A percentile compares a stretch with the other conserved stretches of the same genome.
phyloP scores from a whole-genome alignment of 1,284 basidiomycete genomes.

The Apiotrichum laibachii region DNA sequence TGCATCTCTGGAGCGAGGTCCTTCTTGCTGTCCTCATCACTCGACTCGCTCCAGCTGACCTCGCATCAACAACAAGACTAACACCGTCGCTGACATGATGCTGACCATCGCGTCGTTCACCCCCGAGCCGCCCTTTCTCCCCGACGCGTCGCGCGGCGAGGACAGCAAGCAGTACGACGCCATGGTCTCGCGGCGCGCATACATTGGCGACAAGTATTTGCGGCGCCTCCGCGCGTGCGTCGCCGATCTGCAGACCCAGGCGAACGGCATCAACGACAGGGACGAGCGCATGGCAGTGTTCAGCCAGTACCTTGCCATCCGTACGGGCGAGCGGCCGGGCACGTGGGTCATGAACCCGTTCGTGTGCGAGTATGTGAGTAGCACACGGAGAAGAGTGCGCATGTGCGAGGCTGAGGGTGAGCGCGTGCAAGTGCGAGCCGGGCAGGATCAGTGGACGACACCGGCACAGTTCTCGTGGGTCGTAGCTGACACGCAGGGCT shows the following conservation, averaged over 20 bases:
- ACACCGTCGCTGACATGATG: too few species aligned
- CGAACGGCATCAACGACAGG: constrained; percentile 28
- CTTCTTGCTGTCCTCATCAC: too few species aligned
- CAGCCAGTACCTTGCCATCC: constrained; percentile 21
- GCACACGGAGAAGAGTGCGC: too few species aligned
- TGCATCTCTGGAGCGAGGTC: too few species aligned
- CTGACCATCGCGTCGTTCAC: background rate
- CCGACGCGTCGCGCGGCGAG: background rate
- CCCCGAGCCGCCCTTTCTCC: background rate
- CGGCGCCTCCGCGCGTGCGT: constrained; percentile 22
- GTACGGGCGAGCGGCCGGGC: constrained; percentile 13
- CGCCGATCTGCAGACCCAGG: constrained; percentile 22
- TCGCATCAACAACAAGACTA: too few species aligned
- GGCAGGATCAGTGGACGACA: background rate
- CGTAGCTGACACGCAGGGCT: constrained; percentile 32
- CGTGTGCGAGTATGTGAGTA: constrained; percentile 46
- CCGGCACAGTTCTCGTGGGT: too few species aligned
- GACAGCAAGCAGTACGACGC: constrained; percentile 5
- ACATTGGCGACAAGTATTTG: constrained; percentile 38
- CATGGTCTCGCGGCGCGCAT: constrained; percentile 36
- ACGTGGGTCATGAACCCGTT: constrained; percentile 26
- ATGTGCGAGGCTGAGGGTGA: too few species aligned
- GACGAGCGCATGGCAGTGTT: constrained; percentile 27
- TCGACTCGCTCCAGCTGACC: too few species aligned
- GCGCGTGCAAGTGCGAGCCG: too few species aligned